These are phyloP conservation scores for Cyclotella distinguenda DNA, from an alignment of 108 stramenopile genomes.

Conservation along the genomic window DNA sequence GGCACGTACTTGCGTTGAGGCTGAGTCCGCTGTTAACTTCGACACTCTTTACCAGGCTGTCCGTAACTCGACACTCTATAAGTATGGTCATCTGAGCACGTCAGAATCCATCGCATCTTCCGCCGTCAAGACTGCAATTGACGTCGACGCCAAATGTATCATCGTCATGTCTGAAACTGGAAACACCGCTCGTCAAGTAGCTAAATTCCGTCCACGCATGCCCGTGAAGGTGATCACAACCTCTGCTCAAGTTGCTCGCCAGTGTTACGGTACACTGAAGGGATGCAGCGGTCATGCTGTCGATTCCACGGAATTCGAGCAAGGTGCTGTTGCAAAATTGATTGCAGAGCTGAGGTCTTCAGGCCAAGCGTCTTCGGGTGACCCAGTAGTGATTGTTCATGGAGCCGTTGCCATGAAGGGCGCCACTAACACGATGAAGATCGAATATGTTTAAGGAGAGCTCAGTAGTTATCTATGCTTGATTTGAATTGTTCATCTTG, in stretches of 20 bases:
- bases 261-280: conserved; percentile 76
- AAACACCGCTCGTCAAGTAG: conserved; percentile 89
- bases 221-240: conserved; percentile 87
- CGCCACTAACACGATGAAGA: conserved; percentile 82
- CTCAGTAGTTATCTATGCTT: no score
- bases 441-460: conserved; percentile 76
- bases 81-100: conserved; percentile 62
- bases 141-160: conserved; percentile 89
- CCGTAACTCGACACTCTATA: conserved; percentile 71
- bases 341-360: conserved; percentile 59
- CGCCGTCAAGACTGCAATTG: conserved; percentile 96
- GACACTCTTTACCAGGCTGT: conserved; percentile 78
- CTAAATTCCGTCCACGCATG: conserved; percentile 95
- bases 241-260: conserved; percentile 76
- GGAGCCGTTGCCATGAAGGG: conserved; percentile 62
- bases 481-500: no score
- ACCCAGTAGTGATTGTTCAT: conserved; percentile 87
- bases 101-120: conserved; percentile 93
- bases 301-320: conserved; percentile 64
- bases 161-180: conserved; percentile 95
- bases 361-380: conserved; percentile 82
- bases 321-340: conserved; percentile 75
- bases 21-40: conserved; percentile 79
- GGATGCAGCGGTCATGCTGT: conserved; percentile 71
- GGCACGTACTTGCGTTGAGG: conserved; percentile 92